These are phyloP conservation scores for Dendrobium chrysotoxum DNA, from an alignment of 106 monocot genomes.

Conservation along the genomic window DNA sequence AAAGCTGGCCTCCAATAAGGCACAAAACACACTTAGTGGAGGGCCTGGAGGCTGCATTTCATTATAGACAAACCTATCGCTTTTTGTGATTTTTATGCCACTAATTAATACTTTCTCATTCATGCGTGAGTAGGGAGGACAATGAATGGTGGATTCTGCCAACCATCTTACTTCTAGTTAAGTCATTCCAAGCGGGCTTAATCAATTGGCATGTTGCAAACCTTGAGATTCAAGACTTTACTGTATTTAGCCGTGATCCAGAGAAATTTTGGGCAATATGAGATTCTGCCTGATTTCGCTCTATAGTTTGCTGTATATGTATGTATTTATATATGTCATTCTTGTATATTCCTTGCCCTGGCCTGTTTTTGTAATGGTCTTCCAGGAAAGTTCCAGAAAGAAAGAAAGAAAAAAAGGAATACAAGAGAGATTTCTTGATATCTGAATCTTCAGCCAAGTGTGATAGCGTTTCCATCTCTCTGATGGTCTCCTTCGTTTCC, in stretches of 20 bases:
- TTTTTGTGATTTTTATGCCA: no score
- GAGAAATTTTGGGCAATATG: constrained; percentile 66
- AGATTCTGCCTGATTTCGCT: neutral
- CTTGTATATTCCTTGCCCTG: neutral
- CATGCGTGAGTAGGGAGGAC: constrained; percentile 35
- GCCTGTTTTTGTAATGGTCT: neutral
- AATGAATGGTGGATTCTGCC: constrained; percentile 84
- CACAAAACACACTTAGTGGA: no score
- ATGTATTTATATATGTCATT: neutral
- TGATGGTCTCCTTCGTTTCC: no score
- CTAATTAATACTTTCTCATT: no score
- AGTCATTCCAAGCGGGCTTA: constrained; percentile 53
- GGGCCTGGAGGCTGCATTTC: no score
- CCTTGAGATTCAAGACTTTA: constrained; percentile 63
- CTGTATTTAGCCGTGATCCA: constrained; percentile 49
- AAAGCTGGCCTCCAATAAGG: no score
- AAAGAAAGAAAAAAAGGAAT: neutral
- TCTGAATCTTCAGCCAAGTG: neutral
- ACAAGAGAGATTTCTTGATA: neutral
- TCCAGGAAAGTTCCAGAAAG: neutral
- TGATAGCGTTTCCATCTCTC: neutral
- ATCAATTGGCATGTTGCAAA: constrained; percentile 81
- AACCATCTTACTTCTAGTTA: constrained; percentile 41
- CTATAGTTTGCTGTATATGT: neutral
- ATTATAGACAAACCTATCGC: no score